Conservation (phyloP, 441 rosid genomes). For the Syzygium malaccense region DNA sequence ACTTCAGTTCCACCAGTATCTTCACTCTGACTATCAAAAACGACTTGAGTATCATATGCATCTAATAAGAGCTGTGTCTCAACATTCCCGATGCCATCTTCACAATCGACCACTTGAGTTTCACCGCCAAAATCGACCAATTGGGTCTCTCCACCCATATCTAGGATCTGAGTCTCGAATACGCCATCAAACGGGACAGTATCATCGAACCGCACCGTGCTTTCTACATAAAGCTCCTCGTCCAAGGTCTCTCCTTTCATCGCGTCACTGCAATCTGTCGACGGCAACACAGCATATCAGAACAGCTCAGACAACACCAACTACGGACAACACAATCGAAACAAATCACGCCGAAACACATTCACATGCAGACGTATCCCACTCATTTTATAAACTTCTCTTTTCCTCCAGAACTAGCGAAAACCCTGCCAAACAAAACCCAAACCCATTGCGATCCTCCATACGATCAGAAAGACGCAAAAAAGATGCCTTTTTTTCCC, state of each 20-base stretch:
- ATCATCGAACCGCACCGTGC: slow-evolving; percentile 23
- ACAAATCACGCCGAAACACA: not conserved
- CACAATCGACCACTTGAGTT: slow-evolving; percentile 35
- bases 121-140: slow-evolving; percentile 9
- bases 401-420: not conserved
- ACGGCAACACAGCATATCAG: not conserved
- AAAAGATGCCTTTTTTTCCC: not conserved
- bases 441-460: not conserved
- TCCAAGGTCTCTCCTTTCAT: slow-evolving; percentile 6
- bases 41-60: slow-evolving; percentile 20
- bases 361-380: not conserved
- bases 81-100: slow-evolving; percentile 17
- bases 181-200: slow-evolving; percentile 24
- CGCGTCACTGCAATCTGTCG: slow-evolving; percentile 18
- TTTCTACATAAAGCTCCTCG: slow-evolving; percentile 6
- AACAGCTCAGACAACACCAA: not conserved
- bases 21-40: slow-evolving; percentile 30
- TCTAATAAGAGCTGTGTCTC: slow-evolving; percentile 37
- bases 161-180: slow-evolving; percentile 50
- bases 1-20: slow-evolving; percentile 34
- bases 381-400: not conserved
- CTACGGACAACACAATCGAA: not conserved
- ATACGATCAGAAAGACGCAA: not conserved
- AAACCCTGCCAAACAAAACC: not conserved
- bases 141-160: slow-evolving; percentile 28